Percentiles rank a stretch among this genome's conserved stretches.
Evolutionary conservation across 441 rosid species (phyloP).

Genomic region (Erodium trifolium): DNA sequence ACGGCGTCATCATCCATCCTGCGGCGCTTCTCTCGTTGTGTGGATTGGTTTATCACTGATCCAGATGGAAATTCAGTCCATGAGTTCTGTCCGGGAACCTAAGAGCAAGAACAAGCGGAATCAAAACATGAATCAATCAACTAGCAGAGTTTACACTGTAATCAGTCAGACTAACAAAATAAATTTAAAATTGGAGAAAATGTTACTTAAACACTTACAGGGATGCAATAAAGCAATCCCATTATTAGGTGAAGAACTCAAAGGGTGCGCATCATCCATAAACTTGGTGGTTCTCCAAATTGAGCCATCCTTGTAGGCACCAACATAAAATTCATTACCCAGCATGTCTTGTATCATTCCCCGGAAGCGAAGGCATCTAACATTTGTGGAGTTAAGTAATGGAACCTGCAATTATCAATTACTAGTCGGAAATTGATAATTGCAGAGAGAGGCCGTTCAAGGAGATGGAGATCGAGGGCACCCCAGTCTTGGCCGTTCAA

Average conservation of each 20-base stretch:
- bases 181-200: not conserved
- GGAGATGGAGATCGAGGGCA: too few relatives aligned
- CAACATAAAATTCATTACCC: constrained; percentile 88
- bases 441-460: too few relatives aligned
- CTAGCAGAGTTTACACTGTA: too few relatives aligned
- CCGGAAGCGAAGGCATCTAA: constrained; percentile 55
- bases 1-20: constrained; percentile 52
- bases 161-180: too few relatives aligned
- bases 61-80: constrained; percentile 61
- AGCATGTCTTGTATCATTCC: constrained; percentile 97
- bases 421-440: too few relatives aligned
- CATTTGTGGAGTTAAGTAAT: constrained; percentile 35
- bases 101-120: constrained; percentile 9
- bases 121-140: not conserved
- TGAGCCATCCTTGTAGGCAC: constrained; percentile 71
- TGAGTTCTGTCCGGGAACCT: constrained; percentile 74
- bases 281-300: constrained; percentile 84
- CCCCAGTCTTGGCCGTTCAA: constrained; percentile 82
- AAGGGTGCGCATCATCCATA: constrained; percentile 53
- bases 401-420: constrained; percentile 65
- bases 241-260: constrained; percentile 43
- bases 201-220: constrained; percentile 33
- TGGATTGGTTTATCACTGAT: constrained; percentile 24
- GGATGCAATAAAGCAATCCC: constrained; percentile 88
- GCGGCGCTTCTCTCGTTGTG: constrained; percentile 62